Base-by-base conservation (phyloP, 2,329 filamentous ascomycete genomes). In the Sclerotinia spermophila region DNA sequence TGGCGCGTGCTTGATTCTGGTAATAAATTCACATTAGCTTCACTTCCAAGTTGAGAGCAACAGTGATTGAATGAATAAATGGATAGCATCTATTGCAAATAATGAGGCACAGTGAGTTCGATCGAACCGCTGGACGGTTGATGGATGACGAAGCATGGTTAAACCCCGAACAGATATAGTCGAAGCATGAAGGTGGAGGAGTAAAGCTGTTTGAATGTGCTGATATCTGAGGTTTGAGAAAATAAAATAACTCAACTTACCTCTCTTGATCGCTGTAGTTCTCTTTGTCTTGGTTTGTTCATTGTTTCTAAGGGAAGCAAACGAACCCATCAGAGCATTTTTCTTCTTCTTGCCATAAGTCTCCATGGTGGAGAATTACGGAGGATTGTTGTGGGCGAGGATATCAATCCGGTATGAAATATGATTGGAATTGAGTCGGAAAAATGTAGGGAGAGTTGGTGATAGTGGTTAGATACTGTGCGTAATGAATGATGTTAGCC, bases 291-390 rank as follows among this genome's bases (percentile, higher is more conserved):
- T 69, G 4, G 21, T 71, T 38, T 69, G 67, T 33, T 69, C 71
- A 6, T 71, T 72, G 58, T 73, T 73, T 48, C 70, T 71, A 15
- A 74, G 59, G 4, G 70, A 45, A 53, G 72, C 68, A 56, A 77
- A 75, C 11, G 75, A 53, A 3, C 62, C 71, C 48, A 74, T 71
- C n/a, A 77, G 61, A 68, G 74, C 64, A 8, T 70, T 72, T 15
- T 70, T 69, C 60, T 75, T 76, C 56, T 72, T 76, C 67, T 72
- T 76, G 13, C 75, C 73, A 38, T 76, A 76, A 24, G 74, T 75
- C 17, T 69, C 56, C 75, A 77, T 74, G 33, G 40, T 51, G 58
- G 17, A 69, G 19, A 51, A 24, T 38, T 51, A 15, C 8, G 15
- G 44, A 15, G 15, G 3, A 3, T 38, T 27, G 17, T 53, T 7